Base-by-base conservation (phyloP, 2,329 filamentous ascomycete genomes). In the Pyrenophora seminiperda region DNA sequence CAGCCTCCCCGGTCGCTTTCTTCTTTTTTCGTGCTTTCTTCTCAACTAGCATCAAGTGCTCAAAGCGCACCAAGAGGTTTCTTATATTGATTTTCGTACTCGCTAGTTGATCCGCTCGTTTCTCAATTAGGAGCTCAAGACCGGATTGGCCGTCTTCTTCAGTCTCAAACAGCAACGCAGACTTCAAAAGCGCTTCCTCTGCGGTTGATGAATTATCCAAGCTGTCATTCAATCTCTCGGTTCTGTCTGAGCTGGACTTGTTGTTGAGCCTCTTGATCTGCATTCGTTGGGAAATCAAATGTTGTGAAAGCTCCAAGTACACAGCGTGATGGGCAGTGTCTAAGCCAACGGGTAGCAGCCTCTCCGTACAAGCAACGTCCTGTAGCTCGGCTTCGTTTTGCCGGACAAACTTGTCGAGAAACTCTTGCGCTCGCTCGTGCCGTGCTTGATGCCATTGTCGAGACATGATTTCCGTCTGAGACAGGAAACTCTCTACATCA, bases 221-320 rank as follows among this genome's bases (percentile, higher is more conserved):
- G 9, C 78, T 76, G 5, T 75, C 68, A 24, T 78, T 76, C 3
- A 84, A 54, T 2, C 77, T 70, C 7, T 59, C 62, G 4, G 62
- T 62, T 10, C 72, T 65, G 36, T 78, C 76, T 1, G 72, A 69
- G 5, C 65, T 61, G 0, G 64, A 66, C 18, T 70, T 73, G 9
- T 54, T 60, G n/a, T 68, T 73, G 0, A 66, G 62, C 48, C 71
- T 76, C 41, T 68, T 75, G 2, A 73, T 73, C 24, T 75, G 71
- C 73, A 83, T 81, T 20, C 79, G 77, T 5, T 78, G 73, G 0
- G 79, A 75, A 38, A 78, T 78, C 1, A 85, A 59, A 36, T 81
- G 77, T 47, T 82, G 78, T 4, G 79, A 79, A 0, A 84, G 68
- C 56, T 85, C 82, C 0, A 79, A 70, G 58, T 86, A 86, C 1